These are phyloP conservation scores for Triglochin maritima DNA, from an alignment of 106 monocot species.

Conservation along the genomic window DNA sequence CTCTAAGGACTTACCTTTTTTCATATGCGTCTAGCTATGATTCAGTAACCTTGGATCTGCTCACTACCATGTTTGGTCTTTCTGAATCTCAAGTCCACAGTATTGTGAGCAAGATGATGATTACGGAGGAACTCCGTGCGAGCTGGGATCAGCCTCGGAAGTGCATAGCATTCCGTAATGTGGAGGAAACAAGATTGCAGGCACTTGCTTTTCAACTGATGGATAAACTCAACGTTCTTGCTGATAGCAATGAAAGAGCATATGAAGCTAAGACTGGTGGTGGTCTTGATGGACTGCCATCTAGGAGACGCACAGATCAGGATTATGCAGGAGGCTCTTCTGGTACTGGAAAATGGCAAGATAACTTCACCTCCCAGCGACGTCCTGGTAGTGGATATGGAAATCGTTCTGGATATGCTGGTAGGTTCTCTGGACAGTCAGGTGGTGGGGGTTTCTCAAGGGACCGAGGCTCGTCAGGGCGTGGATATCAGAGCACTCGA, in stretches of 20 bases:
- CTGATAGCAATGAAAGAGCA: conserved; percentile 85
- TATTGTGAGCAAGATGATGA: conserved; percentile 90
- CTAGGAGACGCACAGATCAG: conserved; percentile 53
- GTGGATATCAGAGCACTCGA: conserved; percentile 31
- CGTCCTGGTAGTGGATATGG: conserved; percentile 34
- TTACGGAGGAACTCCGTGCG: conserved; percentile 71
- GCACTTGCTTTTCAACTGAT: conserved; percentile 77
- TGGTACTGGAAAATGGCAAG: conserved; percentile 64
- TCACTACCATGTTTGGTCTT: conserved; percentile 61
- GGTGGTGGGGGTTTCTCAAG: conserved; percentile 24
- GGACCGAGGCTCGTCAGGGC: conserved; percentile 9
- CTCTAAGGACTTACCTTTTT: conserved; percentile 69
- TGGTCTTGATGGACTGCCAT: conserved; percentile 62
- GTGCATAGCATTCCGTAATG: conserved; percentile 73
- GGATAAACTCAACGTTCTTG: conserved; percentile 71
- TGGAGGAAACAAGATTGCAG: conserved; percentile 70
- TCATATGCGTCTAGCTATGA: conserved; percentile 75
- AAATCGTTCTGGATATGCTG: conserved; percentile 20
- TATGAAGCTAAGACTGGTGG: conserved; percentile 78
- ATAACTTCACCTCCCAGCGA: conserved; percentile 36
- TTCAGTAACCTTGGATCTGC: conserved; percentile 57
- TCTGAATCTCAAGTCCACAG: conserved; percentile 49
- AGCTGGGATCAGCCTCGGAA: conserved; percentile 85
- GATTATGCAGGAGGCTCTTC: conserved; percentile 24
- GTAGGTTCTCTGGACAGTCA: conserved; percentile 11